Percentiles rank a stretch among this genome's conserved stretches.
Evolutionary conservation across 768 basidiomycete genomes (phyloP).

Genomic region (Tephrocybe sp.): DNA sequence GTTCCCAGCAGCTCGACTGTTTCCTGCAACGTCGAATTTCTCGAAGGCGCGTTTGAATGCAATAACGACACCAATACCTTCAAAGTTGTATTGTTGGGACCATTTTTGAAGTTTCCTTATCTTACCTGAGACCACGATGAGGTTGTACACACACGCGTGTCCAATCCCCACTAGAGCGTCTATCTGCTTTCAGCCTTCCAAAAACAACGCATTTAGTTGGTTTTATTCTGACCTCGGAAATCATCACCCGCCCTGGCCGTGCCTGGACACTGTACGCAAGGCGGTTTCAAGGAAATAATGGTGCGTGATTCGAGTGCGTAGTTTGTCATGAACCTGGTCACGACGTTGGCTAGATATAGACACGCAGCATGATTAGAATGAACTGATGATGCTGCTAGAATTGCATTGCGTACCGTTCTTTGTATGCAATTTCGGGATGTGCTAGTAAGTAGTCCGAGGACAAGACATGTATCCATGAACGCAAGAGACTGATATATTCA

Average conservation of each 20-base stretch:
- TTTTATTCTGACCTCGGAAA: constrained; percentile 71
- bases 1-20: constrained; percentile 75
- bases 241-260: constrained; percentile 65
- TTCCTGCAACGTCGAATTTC: constrained; percentile 60
- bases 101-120: too few species aligned
- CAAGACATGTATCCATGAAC: not conserved
- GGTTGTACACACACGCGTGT: constrained; percentile 81
- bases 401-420: constrained; percentile 53
- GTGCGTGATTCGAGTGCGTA: constrained; percentile 63
- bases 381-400: not conserved
- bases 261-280: constrained; percentile 66
- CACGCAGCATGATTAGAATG: not conserved
- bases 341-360: constrained; percentile 60
- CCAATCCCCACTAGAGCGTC: constrained; percentile 60
- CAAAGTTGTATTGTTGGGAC: too few species aligned
- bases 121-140: constrained; percentile 68
- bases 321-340: constrained; percentile 63
- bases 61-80: constrained; percentile 66
- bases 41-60: constrained; percentile 62
- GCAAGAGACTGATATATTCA: not conserved
- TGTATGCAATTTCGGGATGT: constrained; percentile 65
- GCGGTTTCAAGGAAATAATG: constrained; percentile 71
- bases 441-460: constrained; percentile 34
- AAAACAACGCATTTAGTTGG: not conserved
- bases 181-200: constrained; percentile 35